These are phyloP conservation scores for Nyctanthes arbortristis DNA, from an alignment of 257 asterid species.

Conservation along the genomic window DNA sequence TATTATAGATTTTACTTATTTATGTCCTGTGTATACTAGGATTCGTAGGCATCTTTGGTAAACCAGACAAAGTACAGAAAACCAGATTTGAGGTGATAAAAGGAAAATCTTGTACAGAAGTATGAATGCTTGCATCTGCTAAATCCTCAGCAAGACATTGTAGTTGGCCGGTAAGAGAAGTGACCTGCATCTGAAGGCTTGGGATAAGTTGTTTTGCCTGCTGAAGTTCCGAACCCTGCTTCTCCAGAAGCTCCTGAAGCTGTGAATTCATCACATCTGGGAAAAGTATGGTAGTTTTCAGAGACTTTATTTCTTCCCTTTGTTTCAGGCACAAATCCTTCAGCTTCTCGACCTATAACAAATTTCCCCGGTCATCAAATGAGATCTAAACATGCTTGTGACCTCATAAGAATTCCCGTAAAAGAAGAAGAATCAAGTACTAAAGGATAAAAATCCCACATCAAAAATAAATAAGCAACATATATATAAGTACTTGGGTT, in stretches of 20 bases:
- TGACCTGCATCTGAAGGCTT: slow-evolving; percentile 82
- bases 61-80: too few relatives aligned
- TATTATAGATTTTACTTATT: background rate
- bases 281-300: slow-evolving; percentile 71
- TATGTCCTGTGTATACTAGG: too few relatives aligned
- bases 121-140: slow-evolving; percentile 62
- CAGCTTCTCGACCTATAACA: slow-evolving; percentile 89
- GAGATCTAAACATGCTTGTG: background rate
- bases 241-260: slow-evolving; percentile 61
- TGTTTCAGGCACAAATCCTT: slow-evolving; percentile 95
- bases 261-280: slow-evolving; percentile 77
- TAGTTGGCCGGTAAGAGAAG: slow-evolving; percentile 86
- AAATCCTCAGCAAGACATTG: slow-evolving; percentile 85
- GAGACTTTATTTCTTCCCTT: slow-evolving; percentile 90
- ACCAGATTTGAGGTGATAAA: too few relatives aligned
- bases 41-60: too few relatives aligned
- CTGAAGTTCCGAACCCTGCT: slow-evolving; percentile 70
- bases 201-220: slow-evolving; percentile 94
- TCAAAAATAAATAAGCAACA: too few relatives aligned
- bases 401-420: background rate
- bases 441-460: too few relatives aligned
- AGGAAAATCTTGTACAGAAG: background rate
- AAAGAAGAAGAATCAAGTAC: background rate
- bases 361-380: slow-evolving; percentile 7
- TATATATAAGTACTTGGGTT: too few relatives aligned